A percentile compares a stretch with the other conserved stretches of the same genome.
These are phyloP conservation scores for Maudiozyma bulderi DNA, from an alignment of 805 yeast genomes.

Conservation along the genomic window DNA sequence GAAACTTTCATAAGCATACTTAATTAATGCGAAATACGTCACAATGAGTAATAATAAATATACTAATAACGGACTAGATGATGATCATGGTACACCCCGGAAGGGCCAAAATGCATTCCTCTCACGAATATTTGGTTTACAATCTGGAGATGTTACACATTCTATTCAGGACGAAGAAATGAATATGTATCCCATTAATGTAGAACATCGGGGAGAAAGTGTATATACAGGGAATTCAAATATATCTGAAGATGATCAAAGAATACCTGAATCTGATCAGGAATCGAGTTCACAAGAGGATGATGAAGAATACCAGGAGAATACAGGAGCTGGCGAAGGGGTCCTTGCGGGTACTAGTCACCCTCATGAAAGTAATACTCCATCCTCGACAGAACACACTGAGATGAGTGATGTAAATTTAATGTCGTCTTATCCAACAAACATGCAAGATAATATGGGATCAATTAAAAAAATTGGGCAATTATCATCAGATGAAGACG, in stretches of 20 bases:
- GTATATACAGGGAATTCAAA: not conserved
- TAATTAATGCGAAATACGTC: too few relatives aligned
- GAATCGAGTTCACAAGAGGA: constrained; percentile 24
- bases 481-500: constrained; percentile 38
- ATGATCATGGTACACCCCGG: not conserved
- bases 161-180: constrained; percentile 23
- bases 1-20: too few relatives aligned
- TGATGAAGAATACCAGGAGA: constrained; percentile 3
- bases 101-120: constrained; percentile 21
- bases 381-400: not conserved
- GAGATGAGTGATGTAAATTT: not conserved
- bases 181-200: constrained; percentile 14
- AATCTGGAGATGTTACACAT: constrained; percentile 22
- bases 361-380: not conserved
- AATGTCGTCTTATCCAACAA: not conserved
- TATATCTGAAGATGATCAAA: constrained; percentile 11
- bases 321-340: too few relatives aligned
- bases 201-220: not conserved
- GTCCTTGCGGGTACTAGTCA: too few relatives aligned
- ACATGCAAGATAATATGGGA: constrained; percentile 3
- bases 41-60: too few relatives aligned
- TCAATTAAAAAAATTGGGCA: constrained; percentile 24
- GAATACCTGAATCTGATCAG: constrained; percentile 29
- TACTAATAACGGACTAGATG: not conserved
- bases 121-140: constrained; percentile 28